Base-by-base conservation (phyloP, 2,329 filamentous ascomycete genomes). In the Alternaria triticina region DNA sequence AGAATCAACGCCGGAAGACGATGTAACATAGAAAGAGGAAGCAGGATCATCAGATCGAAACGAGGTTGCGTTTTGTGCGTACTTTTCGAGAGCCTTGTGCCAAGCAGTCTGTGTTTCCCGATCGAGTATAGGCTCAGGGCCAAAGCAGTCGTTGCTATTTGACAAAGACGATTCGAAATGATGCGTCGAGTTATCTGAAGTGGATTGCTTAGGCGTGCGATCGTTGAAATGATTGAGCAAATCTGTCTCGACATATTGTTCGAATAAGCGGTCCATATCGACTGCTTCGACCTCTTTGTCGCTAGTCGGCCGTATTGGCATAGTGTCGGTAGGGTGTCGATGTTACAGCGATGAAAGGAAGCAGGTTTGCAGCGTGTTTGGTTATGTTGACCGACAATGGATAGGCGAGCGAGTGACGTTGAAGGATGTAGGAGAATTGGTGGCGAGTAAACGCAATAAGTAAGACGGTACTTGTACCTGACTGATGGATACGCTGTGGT, bases 181-280 rank as follows among this genome's bases (percentile, higher is more conserved):
- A 74, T 86, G 82, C 68, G 83, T 81, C 68, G 85, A 79, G 65
- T 86, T 82, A 71, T 84, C 79, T 59, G 82, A 81, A 71, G 82
- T 82, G 70, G 82, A 80, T 65, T 82, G 81, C 68, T 85, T 83
- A 77, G 83, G 83, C 67, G 82, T 78, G 64, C 79, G 79, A 65
- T 83, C 81, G 70, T 81, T 82, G 65, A 81, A 77, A 58, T 82
- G 70, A 30, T 74, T 82, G 69, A 85, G 82, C 59, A 85, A 81
- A 64, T 88, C 87, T 78, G 86, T 84, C 69, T 88, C 84, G 77
- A 89, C 83, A 75, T 87, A 89, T 76, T 89, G 85, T 72, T 88
- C 86, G 82, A 90, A 89, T 78, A 90, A 83, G 76, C 86, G 86
- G 79, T 86, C 86, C 63, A 87, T 82, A 74, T 88, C 87, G 69